Base-by-base conservation (phyloP, 352 stramenopile genomes). In the Pythium rishiriense region DNA sequence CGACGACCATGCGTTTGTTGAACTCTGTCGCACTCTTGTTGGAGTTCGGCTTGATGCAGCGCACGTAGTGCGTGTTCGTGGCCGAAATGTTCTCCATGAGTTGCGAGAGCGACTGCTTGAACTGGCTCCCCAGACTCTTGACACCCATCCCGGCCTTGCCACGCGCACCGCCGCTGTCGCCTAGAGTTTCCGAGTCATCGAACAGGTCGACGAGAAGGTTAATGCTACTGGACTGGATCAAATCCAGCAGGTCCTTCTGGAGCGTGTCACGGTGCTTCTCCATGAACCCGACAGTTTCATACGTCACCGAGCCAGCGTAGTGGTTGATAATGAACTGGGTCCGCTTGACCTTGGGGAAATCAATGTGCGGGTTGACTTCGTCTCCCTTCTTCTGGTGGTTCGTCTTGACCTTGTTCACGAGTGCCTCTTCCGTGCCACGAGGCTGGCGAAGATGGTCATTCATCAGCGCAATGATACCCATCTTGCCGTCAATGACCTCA, bases 181-280 rank as follows among this genome's bases (percentile, higher is more conserved):
- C 71, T n/a, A 71, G 45, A 1, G 29, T 62, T 8, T 91, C 83
- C n/a, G 57, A 78, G 43, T 90, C 78, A 25, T 87, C 76, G 43
- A 97, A 97, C 1, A 97, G 74, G 49, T 85, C 74, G 2, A 85
- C 75, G 11, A 96, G 64, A 52, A 96, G 60, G 4, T 73, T 43
- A 12, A 93, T 62, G 48, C 64, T 84, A 57, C 87, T 96, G 15
- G 84, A 72, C 64, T 93, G 80, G 33, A 96, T 87, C 66, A 96
- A 70, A 51, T 93, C 83, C 60, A 98, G 88, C 51, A 99, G 74
- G 57, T 98, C 96, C 58, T 98, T 98, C 70, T 97, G 96, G 39
- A 99, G 76, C 10, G 85, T 96, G 66, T 98, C 93, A 49, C 93
- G 91, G 68, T 99, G 98, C 74, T 98, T 98, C 75, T 98, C 96